Evolutionary conservation across 78 protist species (phyloP), one percentile per base, ranked within the genome.

Genomic region (Pigoraptor vietnamica): DNA sequence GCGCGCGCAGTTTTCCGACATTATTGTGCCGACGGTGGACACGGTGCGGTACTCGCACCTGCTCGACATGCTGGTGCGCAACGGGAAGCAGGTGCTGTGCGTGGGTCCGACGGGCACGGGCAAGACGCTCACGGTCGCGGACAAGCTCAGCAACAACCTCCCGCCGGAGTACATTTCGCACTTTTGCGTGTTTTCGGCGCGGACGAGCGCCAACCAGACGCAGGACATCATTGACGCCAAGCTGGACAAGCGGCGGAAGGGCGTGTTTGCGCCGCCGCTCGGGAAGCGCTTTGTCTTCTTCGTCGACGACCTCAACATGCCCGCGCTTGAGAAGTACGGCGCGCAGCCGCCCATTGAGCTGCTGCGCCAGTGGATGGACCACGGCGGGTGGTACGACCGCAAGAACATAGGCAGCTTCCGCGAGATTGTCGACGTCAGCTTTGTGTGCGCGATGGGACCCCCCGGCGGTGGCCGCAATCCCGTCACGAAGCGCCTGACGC

Each of bases 101-200:
- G 94, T 95, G 34, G 99, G 99, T 0, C 93, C 90, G 33, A 97
- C 98, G 25, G 99, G 99, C 35, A 96, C 97, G 23, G 98, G 97
- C 81, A 97, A 97, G 91, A 87, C 97, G 23, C 93, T 95, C 38
- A 82, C 84, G 24, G 91, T 97, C 36, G 9, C n/a, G 40, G 93
- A 93, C 87, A 34, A 91, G 38, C 92, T 97, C 14, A 25, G 86
- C 84, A 90, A 36, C 32, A 87, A 87, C 37, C 86, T 94, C 91
- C 91, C 93, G 29, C 91, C 87, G 25, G 32, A 91, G 37, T 95
- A 29, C 92, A 36, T 39, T 24, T 88, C 94, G 37, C 32, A 88
- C 40, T 84, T 89, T 88, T 0, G 96, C 86, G 55, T 37, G 86
- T 96, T 97, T 93, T 94, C 97, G 14, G 97, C 98, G 23, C 96